A percentile compares a stretch with the other conserved stretches of the same genome.
phyloP scores from a whole-genome alignment of 495 filamentous ascomycete genomes.

The Talaromyces borbonicus region DNA sequence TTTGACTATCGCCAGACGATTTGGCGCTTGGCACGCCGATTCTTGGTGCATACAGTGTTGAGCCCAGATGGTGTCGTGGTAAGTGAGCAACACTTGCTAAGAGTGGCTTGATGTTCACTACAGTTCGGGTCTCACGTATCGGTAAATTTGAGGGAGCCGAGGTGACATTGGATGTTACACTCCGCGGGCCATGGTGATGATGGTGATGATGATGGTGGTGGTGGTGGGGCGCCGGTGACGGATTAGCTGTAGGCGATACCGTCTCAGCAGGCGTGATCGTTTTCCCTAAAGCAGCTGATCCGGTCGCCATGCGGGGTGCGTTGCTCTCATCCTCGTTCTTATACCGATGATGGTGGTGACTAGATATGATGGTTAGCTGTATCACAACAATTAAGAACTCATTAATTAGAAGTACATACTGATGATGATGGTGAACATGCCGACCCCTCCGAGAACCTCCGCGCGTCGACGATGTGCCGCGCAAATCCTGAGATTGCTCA shows the following conservation, averaged over 20 bases:
- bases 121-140: slow-evolving; percentile 51
- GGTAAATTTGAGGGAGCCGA: slow-evolving; percentile 26
- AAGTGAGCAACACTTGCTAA: slow-evolving; percentile 58
- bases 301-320: slow-evolving; percentile 24
- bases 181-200: slow-evolving; percentile 35
- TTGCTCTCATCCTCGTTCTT: slow-evolving; percentile 54
- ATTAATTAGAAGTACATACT: slow-evolving; percentile 55
- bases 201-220: slow-evolving; percentile 50
- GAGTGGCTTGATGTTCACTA: slow-evolving; percentile 55
- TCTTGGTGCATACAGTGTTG: slow-evolving; percentile 44
- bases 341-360: slow-evolving; percentile 70
- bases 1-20: slow-evolving; percentile 40
- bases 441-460: slow-evolving; percentile 45
- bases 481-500: slow-evolving; percentile 47
- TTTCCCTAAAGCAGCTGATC: slow-evolving; percentile 23
- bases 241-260: slow-evolving; percentile 30
- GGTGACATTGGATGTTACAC: slow-evolving; percentile 21
- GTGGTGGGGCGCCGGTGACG: slow-evolving; percentile 34
- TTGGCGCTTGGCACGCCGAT: slow-evolving; percentile 38
- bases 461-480: slow-evolving; percentile 44
- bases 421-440: slow-evolving; percentile 47
- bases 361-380: slow-evolving; percentile 23
- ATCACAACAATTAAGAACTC: slow-evolving; percentile 1
- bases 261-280: slow-evolving; percentile 26
- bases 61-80: slow-evolving; percentile 77